These are phyloP conservation scores for Meredithiella fracta DNA, from an alignment of 2,329 filamentous ascomycete species.

Conservation along the genomic window DNA sequence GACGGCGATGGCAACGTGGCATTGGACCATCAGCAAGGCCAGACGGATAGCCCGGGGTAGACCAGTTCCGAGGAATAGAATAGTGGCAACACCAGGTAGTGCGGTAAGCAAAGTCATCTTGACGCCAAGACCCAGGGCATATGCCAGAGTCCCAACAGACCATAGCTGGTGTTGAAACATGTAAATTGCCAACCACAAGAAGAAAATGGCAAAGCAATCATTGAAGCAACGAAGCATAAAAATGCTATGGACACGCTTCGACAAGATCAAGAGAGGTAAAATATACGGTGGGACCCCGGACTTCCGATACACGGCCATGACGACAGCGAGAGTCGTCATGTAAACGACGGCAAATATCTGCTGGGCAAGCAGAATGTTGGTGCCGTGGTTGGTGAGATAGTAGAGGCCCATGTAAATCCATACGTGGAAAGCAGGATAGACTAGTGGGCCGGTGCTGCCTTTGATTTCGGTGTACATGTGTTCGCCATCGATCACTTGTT, in stretches of 20 bases:
- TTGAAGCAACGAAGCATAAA: slow-evolving; percentile 91
- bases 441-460: slow-evolving; percentile 79
- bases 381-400: slow-evolving; percentile 57
- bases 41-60: slow-evolving; percentile 52
- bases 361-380: slow-evolving; percentile 66
- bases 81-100: slow-evolving; percentile 61
- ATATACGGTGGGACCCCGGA: slow-evolving; percentile 75
- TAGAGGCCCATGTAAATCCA: slow-evolving; percentile 77
- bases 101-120: slow-evolving; percentile 87
- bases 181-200: slow-evolving; percentile 68
- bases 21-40: slow-evolving; percentile 53
- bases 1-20: slow-evolving; percentile 51
- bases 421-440: slow-evolving; percentile 88
- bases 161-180: slow-evolving; percentile 59
- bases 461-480: slow-evolving; percentile 73
- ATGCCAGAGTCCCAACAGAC: slow-evolving; percentile 55
- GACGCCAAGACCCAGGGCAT: slow-evolving; percentile 66
- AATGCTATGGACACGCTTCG: slow-evolving; percentile 85
- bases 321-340: slow-evolving; percentile 54
- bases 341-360: slow-evolving; percentile 69
- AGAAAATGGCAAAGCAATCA: slow-evolving; percentile 74
- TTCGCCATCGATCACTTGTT: slow-evolving; percentile 66
- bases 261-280: slow-evolving; percentile 69
- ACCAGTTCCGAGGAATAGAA: slow-evolving; percentile 60
- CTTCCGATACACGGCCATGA: slow-evolving; percentile 65